These are phyloP conservation scores for Trapa incisa DNA, from an alignment of 345 rosid species.

Conservation along the genomic window DNA sequence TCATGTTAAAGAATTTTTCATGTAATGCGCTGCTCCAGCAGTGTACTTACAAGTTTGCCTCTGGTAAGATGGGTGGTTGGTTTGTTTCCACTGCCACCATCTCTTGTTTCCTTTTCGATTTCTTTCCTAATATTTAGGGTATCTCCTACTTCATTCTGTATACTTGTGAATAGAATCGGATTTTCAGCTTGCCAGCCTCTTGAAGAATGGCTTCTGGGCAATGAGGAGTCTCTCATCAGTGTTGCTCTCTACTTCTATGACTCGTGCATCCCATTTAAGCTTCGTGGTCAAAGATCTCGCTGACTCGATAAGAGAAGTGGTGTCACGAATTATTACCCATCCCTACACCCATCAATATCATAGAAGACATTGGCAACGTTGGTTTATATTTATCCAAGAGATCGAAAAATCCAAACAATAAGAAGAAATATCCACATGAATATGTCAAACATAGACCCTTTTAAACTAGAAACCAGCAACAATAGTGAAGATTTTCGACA, in stretches of 20 bases:
- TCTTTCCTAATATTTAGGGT: neutral
- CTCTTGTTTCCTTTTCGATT: neutral
- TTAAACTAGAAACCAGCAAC: neutral
- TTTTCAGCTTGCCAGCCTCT: constrained; percentile 41
- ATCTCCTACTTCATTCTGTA: neutral
- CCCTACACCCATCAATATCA: constrained; percentile 43
- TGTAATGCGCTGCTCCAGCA: constrained; percentile 9
- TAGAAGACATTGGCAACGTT: neutral
- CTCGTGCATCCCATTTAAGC: constrained; percentile 95
- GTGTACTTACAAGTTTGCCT: constrained; percentile 33
- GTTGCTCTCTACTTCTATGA: constrained; percentile 67
- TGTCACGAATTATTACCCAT: constrained; percentile 86
- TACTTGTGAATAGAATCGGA: neutral
- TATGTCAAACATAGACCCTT: neutral
- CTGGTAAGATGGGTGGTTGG: constrained; percentile 25
- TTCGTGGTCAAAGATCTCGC: constrained; percentile 56
- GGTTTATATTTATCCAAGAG: neutral
- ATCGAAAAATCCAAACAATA: neutral
- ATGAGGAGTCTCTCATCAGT: constrained; percentile 84
- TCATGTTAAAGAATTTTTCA: constrained; percentile 17
- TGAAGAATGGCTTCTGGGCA: constrained; percentile 86
- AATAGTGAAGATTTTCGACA: neutral
- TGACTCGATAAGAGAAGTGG: constrained; percentile 50
- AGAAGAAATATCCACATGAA: neutral
- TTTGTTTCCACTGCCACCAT: constrained; percentile 1